A percentile compares a stretch with the other conserved stretches of the same genome.
These are phyloP conservation scores for Wickerhamiella lipophila DNA, from an alignment of 805 yeast species.

Conservation along the genomic window DNA sequence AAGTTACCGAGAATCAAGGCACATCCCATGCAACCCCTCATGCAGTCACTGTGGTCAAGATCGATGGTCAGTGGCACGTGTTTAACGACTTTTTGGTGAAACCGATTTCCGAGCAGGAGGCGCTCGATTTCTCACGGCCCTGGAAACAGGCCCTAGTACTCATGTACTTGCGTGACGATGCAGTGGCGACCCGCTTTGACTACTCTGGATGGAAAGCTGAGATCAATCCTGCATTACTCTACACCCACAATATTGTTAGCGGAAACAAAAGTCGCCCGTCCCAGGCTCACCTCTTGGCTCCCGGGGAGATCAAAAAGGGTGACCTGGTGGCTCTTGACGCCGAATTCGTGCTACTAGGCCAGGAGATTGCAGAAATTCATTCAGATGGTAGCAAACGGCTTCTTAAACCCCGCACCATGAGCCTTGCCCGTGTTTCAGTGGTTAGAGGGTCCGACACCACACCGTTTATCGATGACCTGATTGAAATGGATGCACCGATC, in stretches of 20 bases:
- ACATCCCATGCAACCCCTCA: constrained; percentile 23
- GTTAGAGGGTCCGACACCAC: constrained; percentile 42
- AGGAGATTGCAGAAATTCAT: constrained; percentile 66
- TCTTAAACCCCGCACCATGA: constrained; percentile 59
- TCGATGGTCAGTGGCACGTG: constrained; percentile 48
- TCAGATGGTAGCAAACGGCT: constrained; percentile 58
- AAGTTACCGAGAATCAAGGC: constrained; percentile 22
- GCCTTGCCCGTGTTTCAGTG: constrained; percentile 83
- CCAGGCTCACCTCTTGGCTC: constrained; percentile 56
- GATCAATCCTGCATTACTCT: constrained; percentile 53
- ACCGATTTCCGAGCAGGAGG: constrained; percentile 64
- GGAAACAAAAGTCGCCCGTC: constrained; percentile 46
- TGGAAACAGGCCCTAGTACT: constrained; percentile 62
- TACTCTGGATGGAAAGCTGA: constrained; percentile 37
- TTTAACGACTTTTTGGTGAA: constrained; percentile 86
- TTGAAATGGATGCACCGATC: constrained; percentile 51
- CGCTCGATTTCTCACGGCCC: constrained; percentile 50
- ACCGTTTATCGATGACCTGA: constrained; percentile 88
- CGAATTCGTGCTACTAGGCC: constrained; percentile 74
- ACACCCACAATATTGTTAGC: constrained; percentile 61
- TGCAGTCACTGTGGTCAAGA: constrained; percentile 27
- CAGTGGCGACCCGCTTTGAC: constrained; percentile 29
- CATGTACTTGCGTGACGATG: constrained; percentile 16
- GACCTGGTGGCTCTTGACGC: constrained; percentile 88
- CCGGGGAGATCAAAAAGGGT: constrained; percentile 51